Base-by-base conservation (phyloP, 768 basidiomycete genomes). In the Amyloporia xantha region DNA sequence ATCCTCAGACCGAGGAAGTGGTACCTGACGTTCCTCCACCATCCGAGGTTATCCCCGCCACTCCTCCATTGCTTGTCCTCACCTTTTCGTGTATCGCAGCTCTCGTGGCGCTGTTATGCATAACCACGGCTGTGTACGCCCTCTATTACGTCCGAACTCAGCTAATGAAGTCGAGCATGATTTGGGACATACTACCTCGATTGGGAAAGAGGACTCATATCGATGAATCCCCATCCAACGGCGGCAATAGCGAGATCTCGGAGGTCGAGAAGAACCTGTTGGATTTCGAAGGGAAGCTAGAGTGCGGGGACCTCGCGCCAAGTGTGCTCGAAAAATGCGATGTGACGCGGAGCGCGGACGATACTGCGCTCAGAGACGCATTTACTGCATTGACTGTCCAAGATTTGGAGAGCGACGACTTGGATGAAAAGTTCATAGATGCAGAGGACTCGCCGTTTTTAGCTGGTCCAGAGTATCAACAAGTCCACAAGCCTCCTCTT, bases 121-220 rank as follows among this genome's bases (percentile, higher is more conserved):
- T 65, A 35, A 41, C 57, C 41, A 46, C 51, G 5, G 52, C 51
- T 4, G 50, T 66, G 17, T 66, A 56, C 45, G 50, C 59, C 28
- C 30, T 51, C 15, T 48, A 47, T 24, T 45, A 53, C 48, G 5
- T 56, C 15, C 41, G 49, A 21, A 30, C 30, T 7, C 30, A 33
- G 30, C 30, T 33, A 15, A 33, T 33, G 30, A 7, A 15, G 9
- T 33, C 30, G 51, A 15, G 51, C 26, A 49, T 50, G 35, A 50
- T 57, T 11, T 62, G 51, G 52, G 59, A 61, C 20, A 44, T 55
- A 10, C 43, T 57, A 2, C 53, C 62, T 5, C 41, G 51, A 27
- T 49, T 51, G 21, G 59, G 62, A 48, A 58, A 58, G 42, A 55
- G 48, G 9, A 23, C 47, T 11, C 49, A 49, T 15, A 5, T 43